Evolutionary conservation across 768 basidiomycete genomes (phyloP), one percentile per base, ranked within the genome.

Genomic region (Suillus fuscotomentosus): DNA sequence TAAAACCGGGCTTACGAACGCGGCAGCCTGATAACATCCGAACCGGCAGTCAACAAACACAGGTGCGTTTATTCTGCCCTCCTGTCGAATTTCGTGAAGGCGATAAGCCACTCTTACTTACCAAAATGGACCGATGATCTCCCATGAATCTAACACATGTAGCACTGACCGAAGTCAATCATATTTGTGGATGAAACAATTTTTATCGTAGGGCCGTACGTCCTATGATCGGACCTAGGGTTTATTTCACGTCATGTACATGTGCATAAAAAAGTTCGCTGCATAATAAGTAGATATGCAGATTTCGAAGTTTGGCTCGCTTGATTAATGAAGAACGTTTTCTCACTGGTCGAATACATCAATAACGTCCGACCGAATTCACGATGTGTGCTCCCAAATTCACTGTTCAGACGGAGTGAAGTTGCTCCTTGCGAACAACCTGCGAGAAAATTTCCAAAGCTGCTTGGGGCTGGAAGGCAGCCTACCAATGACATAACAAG

Each of bases 171-270:
- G 15, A 51, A 51, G 24, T 24, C 24, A 50, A 47, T 47, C n/a
- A 4, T 27, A 27, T 47, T 5, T 17, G 42, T 43, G 9, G 22
- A 22, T 14, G 22, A 24, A 51, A 51, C 27, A 27, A 27, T 17
- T 51, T 8, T 51, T 14, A 51, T 51, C 9, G 80, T 60, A 99
- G 82, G 22, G 97, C 96, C 27, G 80, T 60, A 99, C 82, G 22
- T 97, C 97, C 71, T 87, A 79, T 51, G 98, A 90, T 65, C 1
- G 96, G 95, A 1, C 83, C 85, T 93, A 86, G 17, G 99, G 84
- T 67, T 85, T 87, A 79, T 98, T 93, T 14, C n/a, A 22, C 14
- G 13, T 13, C 13, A 48, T 48, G 11, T 48, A 15, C 17, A 9
- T 43, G n/a, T 24, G 14, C 24, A 24, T 50, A 50, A 50, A 50